Evolutionary conservation across 2,329 filamentous ascomycete species (phyloP).

Genomic region (Fonsecaea monophora): DNA sequence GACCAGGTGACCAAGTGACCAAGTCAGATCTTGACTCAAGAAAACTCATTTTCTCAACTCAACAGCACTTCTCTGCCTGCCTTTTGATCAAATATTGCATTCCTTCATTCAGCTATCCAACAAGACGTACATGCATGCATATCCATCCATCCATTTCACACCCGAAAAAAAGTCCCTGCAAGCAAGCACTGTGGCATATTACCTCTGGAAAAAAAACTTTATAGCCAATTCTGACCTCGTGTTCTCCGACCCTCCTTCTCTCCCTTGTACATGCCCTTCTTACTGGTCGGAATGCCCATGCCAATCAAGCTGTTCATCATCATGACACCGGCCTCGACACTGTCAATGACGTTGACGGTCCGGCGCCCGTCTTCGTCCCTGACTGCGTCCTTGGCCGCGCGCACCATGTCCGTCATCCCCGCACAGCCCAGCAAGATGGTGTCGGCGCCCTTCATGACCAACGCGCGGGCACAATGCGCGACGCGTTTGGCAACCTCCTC

Average conservation of each 20-base stretch:
- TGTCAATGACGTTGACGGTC: slow-evolving; percentile 58
- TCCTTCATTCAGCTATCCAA: no score
- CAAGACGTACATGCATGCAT: no score
- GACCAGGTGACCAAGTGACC: no score
- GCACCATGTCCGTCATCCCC: slow-evolving; percentile 57
- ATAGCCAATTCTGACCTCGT: slow-evolving; percentile 43
- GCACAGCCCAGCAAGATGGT: slow-evolving; percentile 56
- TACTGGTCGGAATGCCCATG: slow-evolving; percentile 44
- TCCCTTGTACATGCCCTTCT: slow-evolving; percentile 43
- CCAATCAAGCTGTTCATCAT: slow-evolving; percentile 41
- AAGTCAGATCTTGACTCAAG: no score
- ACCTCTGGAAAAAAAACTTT: no score
- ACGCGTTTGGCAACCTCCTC: slow-evolving; percentile 50
- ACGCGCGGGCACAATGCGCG: slow-evolving; percentile 47
- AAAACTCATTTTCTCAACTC: no score
- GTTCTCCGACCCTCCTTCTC: slow-evolving; percentile 40
- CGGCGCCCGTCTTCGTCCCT: slow-evolving; percentile 47
- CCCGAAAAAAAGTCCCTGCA: no score
- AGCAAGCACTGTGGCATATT: no score
- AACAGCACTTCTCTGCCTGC: no score
- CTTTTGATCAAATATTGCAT: no score
- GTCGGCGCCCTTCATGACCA: slow-evolving; percentile 54
- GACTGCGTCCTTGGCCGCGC: slow-evolving; percentile 56
- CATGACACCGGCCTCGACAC: slow-evolving; percentile 53
- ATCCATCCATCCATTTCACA: no score